Evolutionary conservation across 2,329 filamentous ascomycete species (phyloP).

Genomic region (Dothidotthia symphoricarpi): DNA sequence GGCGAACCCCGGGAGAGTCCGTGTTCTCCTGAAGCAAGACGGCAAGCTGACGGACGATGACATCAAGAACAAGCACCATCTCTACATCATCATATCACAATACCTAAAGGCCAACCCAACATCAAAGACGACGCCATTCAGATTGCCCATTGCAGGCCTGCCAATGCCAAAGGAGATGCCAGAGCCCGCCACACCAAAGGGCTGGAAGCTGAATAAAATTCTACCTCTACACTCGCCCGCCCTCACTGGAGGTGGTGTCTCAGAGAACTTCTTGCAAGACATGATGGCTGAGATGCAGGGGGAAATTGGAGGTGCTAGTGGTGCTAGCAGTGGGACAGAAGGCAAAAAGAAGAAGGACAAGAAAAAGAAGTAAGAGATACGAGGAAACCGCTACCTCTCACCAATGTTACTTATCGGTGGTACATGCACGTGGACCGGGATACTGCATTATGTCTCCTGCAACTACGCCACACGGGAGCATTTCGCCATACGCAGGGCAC

Average conservation of each 20-base stretch:
- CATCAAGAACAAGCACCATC: conserved; percentile 78
- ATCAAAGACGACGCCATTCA: conserved; percentile 66
- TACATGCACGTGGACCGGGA: too few relatives aligned
- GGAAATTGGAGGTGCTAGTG: conserved; percentile 29
- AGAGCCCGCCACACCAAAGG: conserved; percentile 66
- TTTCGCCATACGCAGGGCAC: too few relatives aligned
- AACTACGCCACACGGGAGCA: too few relatives aligned
- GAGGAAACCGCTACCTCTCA: too few relatives aligned
- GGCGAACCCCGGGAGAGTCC: conserved; percentile 90
- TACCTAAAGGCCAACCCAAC: conserved; percentile 79
- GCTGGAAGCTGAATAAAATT: conserved; percentile 85
- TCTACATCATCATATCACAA: conserved; percentile 76
- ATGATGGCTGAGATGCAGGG: conserved; percentile 91
- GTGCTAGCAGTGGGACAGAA: conserved; percentile 24
- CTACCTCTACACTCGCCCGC: conserved; percentile 86
- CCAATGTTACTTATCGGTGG: too few relatives aligned
- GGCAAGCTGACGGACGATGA: conserved; percentile 51
- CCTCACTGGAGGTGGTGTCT: conserved; percentile 88
- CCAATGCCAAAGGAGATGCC: conserved; percentile 67
- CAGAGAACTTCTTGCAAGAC: conserved; percentile 90
- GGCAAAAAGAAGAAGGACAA: conserved; percentile 41
- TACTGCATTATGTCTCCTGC: too few relatives aligned
- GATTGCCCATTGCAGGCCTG: conserved; percentile 71
- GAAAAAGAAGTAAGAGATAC: conserved; percentile 36
- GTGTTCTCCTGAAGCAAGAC: conserved; percentile 69